Evolutionary conservation across 306 rosid genomes (phyloP).

Genomic region (Rubus idaeus): DNA sequence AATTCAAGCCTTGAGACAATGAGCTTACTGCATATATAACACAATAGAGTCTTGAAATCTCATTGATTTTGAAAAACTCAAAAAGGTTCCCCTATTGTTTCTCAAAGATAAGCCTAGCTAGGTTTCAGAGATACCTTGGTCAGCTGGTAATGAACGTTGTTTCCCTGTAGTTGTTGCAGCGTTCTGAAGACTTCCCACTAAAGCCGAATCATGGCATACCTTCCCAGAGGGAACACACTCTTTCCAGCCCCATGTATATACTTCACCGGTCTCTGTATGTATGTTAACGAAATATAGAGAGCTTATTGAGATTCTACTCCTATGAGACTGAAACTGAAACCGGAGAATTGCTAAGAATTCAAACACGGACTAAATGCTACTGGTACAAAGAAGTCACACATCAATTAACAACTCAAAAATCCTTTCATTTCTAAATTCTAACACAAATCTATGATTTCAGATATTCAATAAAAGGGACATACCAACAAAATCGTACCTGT

Average conservation of each 20-base stretch:
- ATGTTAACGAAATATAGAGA: slow-evolving; percentile 16
- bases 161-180: slow-evolving; percentile 43
- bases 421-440: slow-evolving; percentile 9
- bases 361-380: background rate
- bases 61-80: background rate
- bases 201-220: slow-evolving; percentile 48
- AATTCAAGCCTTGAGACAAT: slow-evolving; percentile 44
- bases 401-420: slow-evolving; percentile 1
- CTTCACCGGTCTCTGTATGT: slow-evolving; percentile 67
- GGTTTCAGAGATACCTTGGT: slow-evolving; percentile 46
- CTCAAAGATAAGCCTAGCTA: background rate
- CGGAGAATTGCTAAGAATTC: background rate
- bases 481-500: slow-evolving; percentile 44
- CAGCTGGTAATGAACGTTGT: slow-evolving; percentile 45
- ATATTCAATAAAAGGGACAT: background rate
- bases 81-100: background rate
- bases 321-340: background rate
- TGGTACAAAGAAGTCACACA: background rate
- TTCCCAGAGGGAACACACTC: slow-evolving; percentile 87
- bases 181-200: slow-evolving; percentile 45
- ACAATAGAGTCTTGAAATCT: slow-evolving; percentile 36
- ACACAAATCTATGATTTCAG: background rate
- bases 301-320: background rate
- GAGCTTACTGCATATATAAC: slow-evolving; percentile 51
- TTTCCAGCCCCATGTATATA: slow-evolving; percentile 93